Conservation (phyloP, 208 protist genomes). For the Balamuthia mandrillaris region DNA sequence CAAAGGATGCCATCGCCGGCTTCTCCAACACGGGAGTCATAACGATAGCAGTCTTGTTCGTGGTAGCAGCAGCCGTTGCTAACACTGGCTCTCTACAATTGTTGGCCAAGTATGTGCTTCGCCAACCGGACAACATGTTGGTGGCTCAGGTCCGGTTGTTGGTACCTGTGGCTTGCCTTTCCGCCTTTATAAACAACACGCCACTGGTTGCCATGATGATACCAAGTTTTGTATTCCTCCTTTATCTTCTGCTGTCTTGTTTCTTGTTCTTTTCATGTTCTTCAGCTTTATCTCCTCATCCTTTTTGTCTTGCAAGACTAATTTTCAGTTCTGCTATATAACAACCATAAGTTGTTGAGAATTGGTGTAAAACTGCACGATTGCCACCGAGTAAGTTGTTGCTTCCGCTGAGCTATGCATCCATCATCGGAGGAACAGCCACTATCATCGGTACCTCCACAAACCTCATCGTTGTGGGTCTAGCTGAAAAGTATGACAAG, state of each 20-base stretch:
- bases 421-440: constrained; percentile 35
- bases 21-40: not conserved
- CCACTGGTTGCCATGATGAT: constrained; percentile 47
- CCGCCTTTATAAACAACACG: constrained; percentile 52
- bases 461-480: constrained; percentile 40
- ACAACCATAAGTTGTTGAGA: constrained; percentile 10
- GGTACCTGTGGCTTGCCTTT: not conserved
- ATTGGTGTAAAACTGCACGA: not conserved
- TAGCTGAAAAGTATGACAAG: not conserved
- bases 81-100: not conserved
- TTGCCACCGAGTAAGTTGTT: not conserved
- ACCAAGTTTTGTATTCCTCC: too few relatives aligned
- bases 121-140: not conserved
- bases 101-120: not conserved
- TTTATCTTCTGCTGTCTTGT: too few relatives aligned
- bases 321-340: not conserved
- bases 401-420: constrained; percentile 28
- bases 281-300: too few relatives aligned
- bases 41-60: constrained; percentile 27
- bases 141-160: constrained; percentile 35
- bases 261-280: too few relatives aligned
- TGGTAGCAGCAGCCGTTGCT: constrained; percentile 7
- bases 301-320: not conserved
- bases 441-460: constrained; percentile 46
- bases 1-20: too few relatives aligned